A percentile compares a stretch with the other conserved stretches of the same genome.
Evolutionary conservation across 1,139 yeast species (phyloP).

Genomic region (Kluyveromyces sp.): DNA sequence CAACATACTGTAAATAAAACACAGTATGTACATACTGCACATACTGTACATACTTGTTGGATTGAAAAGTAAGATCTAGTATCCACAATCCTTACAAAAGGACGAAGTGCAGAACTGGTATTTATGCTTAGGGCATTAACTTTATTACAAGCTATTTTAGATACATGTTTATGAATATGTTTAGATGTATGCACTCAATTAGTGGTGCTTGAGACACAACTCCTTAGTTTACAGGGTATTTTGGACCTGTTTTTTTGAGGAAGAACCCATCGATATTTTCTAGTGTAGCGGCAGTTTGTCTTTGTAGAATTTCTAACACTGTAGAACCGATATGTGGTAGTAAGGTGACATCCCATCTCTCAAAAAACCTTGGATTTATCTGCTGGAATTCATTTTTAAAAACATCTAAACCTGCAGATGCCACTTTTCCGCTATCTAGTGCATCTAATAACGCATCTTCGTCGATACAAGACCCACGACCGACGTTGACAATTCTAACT

Average conservation of each 20-base stretch:
- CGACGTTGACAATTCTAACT: conserved; percentile 66
- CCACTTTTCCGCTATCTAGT: conserved; percentile 56
- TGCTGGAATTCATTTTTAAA: conserved; percentile 56
- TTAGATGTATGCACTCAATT: no score
- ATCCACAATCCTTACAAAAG: no score
- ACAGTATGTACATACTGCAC: no score
- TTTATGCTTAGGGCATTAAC: no score
- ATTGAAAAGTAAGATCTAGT: no score
- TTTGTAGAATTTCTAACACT: conserved; percentile 39
- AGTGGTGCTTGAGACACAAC: no score
- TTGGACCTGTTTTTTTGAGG: conserved; percentile 23
- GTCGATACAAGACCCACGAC: conserved; percentile 69
- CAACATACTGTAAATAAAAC: no score
- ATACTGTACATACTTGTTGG: no score
- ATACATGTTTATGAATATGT: no score
- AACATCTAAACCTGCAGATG: conserved; percentile 76
- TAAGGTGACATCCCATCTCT: conserved; percentile 60
- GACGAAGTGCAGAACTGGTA: no score
- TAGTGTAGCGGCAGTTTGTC: conserved; percentile 40
- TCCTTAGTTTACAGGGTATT: conserved; percentile 15
- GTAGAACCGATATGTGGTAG: conserved; percentile 77
- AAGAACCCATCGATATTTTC: conserved; percentile 41
- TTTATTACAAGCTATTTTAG: no score
- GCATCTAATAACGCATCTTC: conserved; percentile 66
- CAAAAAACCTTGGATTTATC: conserved; percentile 44